These are phyloP conservation scores for Cordyceps militaris DNA, from an alignment of 2,329 filamentous ascomycete genomes.

Conservation along the genomic window DNA sequence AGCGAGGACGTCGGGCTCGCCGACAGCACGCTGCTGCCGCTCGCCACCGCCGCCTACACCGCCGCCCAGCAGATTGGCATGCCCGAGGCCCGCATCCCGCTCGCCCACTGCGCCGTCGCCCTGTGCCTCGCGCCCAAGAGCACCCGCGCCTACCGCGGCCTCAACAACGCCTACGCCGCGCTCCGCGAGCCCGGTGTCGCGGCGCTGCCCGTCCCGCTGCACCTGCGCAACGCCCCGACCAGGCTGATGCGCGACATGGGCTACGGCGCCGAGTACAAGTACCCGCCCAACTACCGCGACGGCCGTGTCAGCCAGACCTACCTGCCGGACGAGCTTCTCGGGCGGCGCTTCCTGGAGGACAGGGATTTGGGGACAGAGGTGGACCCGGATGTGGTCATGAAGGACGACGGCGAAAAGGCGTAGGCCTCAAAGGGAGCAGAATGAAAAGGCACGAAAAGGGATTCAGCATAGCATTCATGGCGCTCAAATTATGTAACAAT, in stretches of 20 bases:
- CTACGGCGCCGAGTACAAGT: constrained; percentile 89
- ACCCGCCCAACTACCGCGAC: constrained; percentile 82
- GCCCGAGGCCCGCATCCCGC: constrained; percentile 87
- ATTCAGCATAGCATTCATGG: constrained; percentile 5
- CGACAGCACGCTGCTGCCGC: constrained; percentile 72
- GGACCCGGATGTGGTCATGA: constrained; percentile 58
- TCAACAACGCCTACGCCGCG: constrained; percentile 74
- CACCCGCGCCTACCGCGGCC: constrained; percentile 73
- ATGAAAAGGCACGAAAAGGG: not conserved
- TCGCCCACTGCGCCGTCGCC: constrained; percentile 81
- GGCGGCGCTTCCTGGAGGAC: constrained; percentile 70
- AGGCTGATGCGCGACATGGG: constrained; percentile 88
- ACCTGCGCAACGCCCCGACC: constrained; percentile 88
- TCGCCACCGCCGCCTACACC: constrained; percentile 80
- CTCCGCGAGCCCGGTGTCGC: constrained; percentile 79
- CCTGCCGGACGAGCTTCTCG: constrained; percentile 68
- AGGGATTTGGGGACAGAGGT: constrained; percentile 70
- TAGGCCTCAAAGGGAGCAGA: not conserved
- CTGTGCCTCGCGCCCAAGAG: constrained; percentile 77
- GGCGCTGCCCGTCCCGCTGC: constrained; percentile 72
- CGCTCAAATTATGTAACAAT: not conserved
- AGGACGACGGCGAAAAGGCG: constrained; percentile 15
- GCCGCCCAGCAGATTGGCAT: constrained; percentile 91
- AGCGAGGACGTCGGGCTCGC: constrained; percentile 91
- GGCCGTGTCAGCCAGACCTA: constrained; percentile 84